Conservation (phyloP, 2,329 filamentous ascomycete genomes). For the Fusarium buharicum region DNA sequence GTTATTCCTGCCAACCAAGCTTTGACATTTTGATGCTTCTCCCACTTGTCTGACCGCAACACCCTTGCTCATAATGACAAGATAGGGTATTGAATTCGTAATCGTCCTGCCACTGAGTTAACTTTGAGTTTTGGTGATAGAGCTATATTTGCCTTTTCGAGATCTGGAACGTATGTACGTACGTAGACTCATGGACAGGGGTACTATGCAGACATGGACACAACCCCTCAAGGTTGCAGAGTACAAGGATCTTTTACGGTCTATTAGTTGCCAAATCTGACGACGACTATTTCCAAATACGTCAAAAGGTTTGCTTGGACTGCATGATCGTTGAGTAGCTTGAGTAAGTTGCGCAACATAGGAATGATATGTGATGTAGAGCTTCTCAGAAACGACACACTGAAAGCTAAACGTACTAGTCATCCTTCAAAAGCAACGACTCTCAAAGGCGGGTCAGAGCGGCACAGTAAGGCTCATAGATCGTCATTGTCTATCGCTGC, state of each 20-base stretch:
- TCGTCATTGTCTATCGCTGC: not conserved
- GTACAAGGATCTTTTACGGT: conserved; percentile 4
- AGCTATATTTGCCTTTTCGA: not conserved
- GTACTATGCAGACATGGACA: conserved; percentile 1
- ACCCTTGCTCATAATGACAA: not conserved
- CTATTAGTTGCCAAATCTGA: not conserved
- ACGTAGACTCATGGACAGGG: conserved; percentile 12
- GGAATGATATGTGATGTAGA: conserved; percentile 15
- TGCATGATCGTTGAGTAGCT: conserved; percentile 20
- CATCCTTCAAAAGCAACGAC: conserved; percentile 8
- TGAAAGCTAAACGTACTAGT: not conserved
- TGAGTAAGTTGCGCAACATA: too few species aligned
- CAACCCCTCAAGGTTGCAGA: conserved; percentile 5
- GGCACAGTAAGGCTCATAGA: too few species aligned
- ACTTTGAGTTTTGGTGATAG: conserved; percentile 4
- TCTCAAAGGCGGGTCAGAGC: not conserved
- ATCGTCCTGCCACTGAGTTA: conserved; percentile 10
- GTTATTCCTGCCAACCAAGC: conserved; percentile 5
- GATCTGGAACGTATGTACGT: too few species aligned
- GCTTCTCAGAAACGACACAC: conserved; percentile 5
- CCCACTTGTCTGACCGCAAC: not conserved
- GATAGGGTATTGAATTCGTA: not conserved
- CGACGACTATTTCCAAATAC: not conserved
- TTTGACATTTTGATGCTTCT: not conserved
- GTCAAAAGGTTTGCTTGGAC: not conserved